Percentiles rank a stretch among this genome's conserved stretches.
These are phyloP conservation scores for Aotearoamyces nothofagi DNA, from an alignment of 2,329 filamentous ascomycete genomes.

Conservation along the genomic window DNA sequence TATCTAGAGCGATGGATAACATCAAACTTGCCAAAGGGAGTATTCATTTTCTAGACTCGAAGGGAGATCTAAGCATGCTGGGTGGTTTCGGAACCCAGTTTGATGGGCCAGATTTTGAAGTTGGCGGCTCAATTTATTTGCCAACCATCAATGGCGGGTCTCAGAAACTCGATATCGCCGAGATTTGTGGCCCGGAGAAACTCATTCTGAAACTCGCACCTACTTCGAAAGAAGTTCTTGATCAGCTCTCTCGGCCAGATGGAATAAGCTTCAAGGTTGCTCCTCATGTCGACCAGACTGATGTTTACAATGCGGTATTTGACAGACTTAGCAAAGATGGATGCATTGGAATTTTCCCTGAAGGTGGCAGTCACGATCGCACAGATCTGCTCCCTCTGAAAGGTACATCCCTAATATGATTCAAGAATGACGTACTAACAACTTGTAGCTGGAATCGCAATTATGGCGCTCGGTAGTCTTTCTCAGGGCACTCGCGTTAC, in stretches of 20 bases:
- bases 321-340: slow-evolving; percentile 66
- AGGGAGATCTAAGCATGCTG: neutral
- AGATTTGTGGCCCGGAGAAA: neutral
- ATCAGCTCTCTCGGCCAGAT: too few relatives aligned
- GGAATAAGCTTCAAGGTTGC: slow-evolving; percentile 81
- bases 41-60: neutral
- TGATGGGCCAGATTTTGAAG: too few relatives aligned
- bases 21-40: neutral
- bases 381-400: slow-evolving; percentile 85
- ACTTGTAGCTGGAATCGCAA: slow-evolving; percentile 92
- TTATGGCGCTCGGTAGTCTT: slow-evolving; percentile 89
- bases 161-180: neutral
- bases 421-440: too few relatives aligned
- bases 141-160: neutral
- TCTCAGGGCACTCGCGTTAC: slow-evolving; percentile 75
- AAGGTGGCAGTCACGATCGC: slow-evolving; percentile 90
- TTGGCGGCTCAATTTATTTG: too few relatives aligned
- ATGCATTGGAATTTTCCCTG: slow-evolving; percentile 92
- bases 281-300: slow-evolving; percentile 84
- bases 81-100: too few relatives aligned
- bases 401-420: too few relatives aligned
- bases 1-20: neutral
- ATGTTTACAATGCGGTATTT: slow-evolving; percentile 90
- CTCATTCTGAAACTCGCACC: neutral
- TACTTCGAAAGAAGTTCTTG: too few relatives aligned